phyloP scores from a whole-genome alignment of 768 basidiomycete genomes.

The Artomyces pyxidatus region DNA sequence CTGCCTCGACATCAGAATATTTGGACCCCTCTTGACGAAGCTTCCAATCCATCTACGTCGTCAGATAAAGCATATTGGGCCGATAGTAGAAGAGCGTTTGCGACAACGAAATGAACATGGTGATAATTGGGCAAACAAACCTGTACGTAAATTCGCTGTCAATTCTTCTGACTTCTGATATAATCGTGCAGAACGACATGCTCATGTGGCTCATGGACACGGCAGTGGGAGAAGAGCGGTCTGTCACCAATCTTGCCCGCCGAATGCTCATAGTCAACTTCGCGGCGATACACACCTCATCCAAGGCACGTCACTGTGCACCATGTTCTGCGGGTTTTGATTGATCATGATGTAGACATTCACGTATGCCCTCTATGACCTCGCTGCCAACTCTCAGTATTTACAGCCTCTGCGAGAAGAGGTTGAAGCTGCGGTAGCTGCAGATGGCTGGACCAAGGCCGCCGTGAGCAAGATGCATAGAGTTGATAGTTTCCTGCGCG shows the following conservation, averaged over 20 bases:
- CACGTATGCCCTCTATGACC: conserved; percentile 21
- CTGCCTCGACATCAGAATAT: no score
- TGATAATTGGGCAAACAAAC: background rate
- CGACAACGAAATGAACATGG: background rate
- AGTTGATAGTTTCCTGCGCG: conserved; percentile 29
- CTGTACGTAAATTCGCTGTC: no score
- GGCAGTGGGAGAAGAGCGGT: conserved; percentile 22
- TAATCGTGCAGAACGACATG: conserved; percentile 30
- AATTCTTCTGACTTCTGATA: background rate
- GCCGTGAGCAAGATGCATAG: conserved; percentile 25
- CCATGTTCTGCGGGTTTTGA: background rate
- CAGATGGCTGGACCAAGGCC: conserved; percentile 22
- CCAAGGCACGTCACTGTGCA: conserved; percentile 11
- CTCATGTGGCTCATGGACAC: conserved; percentile 33
- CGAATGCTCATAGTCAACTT: conserved; percentile 22
- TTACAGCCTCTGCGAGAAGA: conserved; percentile 24
- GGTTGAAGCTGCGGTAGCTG: conserved; percentile 18
- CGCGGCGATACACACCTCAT: conserved; percentile 23
- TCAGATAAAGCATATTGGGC: conserved; percentile 20
- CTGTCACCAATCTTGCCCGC: conserved; percentile 22
- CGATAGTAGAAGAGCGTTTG: conserved; percentile 11
- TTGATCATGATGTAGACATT: conserved; percentile 14
- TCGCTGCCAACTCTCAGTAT: conserved; percentile 24
- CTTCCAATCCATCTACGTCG: conserved; percentile 14
- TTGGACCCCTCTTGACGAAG: no score